Conservation (phyloP, 1,284 basidiomycete species). For the Cryptococcus wingfieldii region DNA sequence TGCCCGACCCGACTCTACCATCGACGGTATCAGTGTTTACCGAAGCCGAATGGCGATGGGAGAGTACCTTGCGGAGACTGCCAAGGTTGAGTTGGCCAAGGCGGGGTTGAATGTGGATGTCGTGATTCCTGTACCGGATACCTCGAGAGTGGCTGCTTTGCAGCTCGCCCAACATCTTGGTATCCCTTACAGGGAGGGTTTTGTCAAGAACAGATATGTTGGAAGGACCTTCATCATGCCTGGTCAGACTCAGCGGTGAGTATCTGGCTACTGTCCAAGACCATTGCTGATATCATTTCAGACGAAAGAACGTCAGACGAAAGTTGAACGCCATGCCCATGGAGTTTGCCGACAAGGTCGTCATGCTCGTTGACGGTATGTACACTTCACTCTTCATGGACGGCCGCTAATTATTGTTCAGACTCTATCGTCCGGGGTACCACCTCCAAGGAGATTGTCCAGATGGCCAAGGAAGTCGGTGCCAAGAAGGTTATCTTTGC, state of each 20-base stretch:
- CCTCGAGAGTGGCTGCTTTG: constrained; percentile 89
- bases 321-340: constrained; percentile 99
- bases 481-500: constrained; percentile 97
- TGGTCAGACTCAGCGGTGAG: constrained; percentile 71
- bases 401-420: constrained; percentile 36
- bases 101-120: constrained; percentile 78
- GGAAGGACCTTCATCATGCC: constrained; percentile 99
- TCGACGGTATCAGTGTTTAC: constrained; percentile 97
- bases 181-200: constrained; percentile 95
- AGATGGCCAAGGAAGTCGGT: constrained; percentile 99
- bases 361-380: constrained; percentile 90
- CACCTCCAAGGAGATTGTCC: constrained; percentile 97
- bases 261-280: not conserved
- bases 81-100: constrained; percentile 66
- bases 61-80: constrained; percentile 86
- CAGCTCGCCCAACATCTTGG: constrained; percentile 87
- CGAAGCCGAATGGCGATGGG: constrained; percentile 99
- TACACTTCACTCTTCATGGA: constrained; percentile 2
- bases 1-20: constrained; percentile 93
- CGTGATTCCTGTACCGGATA: constrained; percentile 98
- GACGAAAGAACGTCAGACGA: constrained; percentile 88
- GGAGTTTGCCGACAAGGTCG: constrained; percentile 88
- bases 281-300: constrained; percentile 36
- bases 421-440: constrained; percentile 99
- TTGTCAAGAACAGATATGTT: constrained; percentile 98